These are phyloP conservation scores for Coelastrella sp. DNA, from an alignment of 139 green algal species.

Conservation along the genomic window DNA sequence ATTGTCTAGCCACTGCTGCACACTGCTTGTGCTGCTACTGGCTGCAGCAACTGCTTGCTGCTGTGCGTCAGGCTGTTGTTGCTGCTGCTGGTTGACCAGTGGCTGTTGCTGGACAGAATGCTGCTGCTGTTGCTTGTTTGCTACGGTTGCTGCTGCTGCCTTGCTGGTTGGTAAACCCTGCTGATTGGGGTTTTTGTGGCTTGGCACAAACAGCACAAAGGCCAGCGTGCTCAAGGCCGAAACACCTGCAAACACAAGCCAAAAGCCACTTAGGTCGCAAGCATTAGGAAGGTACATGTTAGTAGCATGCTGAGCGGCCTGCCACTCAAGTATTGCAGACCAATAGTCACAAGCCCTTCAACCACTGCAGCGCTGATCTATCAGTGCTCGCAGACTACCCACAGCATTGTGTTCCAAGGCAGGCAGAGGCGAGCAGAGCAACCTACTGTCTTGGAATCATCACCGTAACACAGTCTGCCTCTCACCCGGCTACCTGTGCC, in stretches of 20 bases:
- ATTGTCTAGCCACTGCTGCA: slow-evolving; percentile 32
- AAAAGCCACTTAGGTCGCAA: too few relatives aligned
- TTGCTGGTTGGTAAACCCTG: too few relatives aligned
- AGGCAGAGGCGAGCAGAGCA: too few relatives aligned
- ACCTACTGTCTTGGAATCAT: too few relatives aligned
- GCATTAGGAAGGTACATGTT: neutral
- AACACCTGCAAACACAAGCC: slow-evolving; percentile 26
- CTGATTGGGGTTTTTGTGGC: slow-evolving; percentile 44
- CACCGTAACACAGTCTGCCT: too few relatives aligned
- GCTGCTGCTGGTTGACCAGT: slow-evolving; percentile 44
- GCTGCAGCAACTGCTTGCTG: slow-evolving; percentile 11
- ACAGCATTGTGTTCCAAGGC: too few relatives aligned
- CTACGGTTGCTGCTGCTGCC: neutral
- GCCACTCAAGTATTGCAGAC: neutral
- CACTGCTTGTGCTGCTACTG: neutral
- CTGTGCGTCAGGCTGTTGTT: neutral
- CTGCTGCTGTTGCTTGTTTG: neutral
- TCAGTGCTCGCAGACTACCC: too few relatives aligned
- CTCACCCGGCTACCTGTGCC: too few relatives aligned
- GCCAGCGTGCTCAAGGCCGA: slow-evolving; percentile 48
- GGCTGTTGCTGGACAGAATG: neutral
- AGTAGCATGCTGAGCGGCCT: too few relatives aligned
- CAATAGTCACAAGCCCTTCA: too few relatives aligned
- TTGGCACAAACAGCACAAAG: slow-evolving; percentile 68
- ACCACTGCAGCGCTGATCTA: too few relatives aligned